Evolutionary conservation across 2,329 filamentous ascomycete species (phyloP).

Genomic region (Calonectria pseudoturangicola): DNA sequence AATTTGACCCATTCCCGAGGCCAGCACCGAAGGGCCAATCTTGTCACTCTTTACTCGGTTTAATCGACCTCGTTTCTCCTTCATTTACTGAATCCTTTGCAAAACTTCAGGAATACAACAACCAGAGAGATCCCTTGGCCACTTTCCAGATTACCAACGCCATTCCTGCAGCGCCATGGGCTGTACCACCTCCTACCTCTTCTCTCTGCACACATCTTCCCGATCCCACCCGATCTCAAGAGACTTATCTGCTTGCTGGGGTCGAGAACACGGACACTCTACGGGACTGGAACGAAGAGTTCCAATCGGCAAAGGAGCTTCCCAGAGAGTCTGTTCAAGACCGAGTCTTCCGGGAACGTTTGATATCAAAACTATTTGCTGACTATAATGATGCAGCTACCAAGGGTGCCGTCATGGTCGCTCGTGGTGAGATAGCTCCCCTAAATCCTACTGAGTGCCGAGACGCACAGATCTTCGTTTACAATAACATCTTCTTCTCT

Average conservation of each 20-base stretch:
- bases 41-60: conserved; percentile 89
- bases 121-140: conserved; percentile 88
- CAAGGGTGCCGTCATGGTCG: conserved; percentile 92
- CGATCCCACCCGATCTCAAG: conserved; percentile 92
- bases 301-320: conserved; percentile 96
- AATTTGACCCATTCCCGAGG: conserved; percentile 93
- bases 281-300: conserved; percentile 99
- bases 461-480: conserved; percentile 98
- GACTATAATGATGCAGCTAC: conserved; percentile 98
- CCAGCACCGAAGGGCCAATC: conserved; percentile 84
- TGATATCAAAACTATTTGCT: conserved; percentile 96
- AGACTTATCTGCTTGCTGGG: conserved; percentile 91
- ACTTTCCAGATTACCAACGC: conserved; percentile 98
- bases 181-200: conserved; percentile 82
- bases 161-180: conserved; percentile 93
- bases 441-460: conserved; percentile 94
- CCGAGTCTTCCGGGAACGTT: conserved; percentile 93
- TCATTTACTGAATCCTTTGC: conserved; percentile 87
- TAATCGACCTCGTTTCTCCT: conserved; percentile 87
- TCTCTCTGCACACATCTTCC: conserved; percentile 82
- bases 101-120: conserved; percentile 88
- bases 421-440: conserved; percentile 92
- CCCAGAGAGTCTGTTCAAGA: conserved; percentile 96
- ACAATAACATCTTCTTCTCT: conserved; percentile 99
- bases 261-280: conserved; percentile 96